Evolutionary conservation across 2,329 filamentous ascomycete genomes (phyloP).

Genomic region (Fusarium tricinctum): DNA sequence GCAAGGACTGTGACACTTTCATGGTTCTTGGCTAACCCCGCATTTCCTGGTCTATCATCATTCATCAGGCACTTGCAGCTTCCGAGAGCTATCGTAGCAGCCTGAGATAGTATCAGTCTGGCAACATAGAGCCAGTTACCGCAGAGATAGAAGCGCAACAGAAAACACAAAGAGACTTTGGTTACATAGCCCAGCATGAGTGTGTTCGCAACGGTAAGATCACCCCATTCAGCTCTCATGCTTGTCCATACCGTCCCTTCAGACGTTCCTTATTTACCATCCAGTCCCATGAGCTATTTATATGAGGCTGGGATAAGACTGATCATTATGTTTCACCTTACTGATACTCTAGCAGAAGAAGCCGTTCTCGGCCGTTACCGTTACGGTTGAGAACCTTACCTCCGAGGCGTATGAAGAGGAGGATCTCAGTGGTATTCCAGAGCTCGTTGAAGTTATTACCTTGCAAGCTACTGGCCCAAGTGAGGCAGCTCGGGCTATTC

Average conservation of each 20-base stretch:
- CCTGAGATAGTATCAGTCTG: conserved; percentile 40
- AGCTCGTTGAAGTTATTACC: conserved; percentile 93
- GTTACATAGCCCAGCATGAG: conserved; percentile 10
- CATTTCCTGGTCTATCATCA: conserved; percentile 20
- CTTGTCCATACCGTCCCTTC: not conserved
- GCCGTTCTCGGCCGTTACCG: conserved; percentile 93
- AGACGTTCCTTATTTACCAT: not conserved
- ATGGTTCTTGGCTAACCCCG: conserved; percentile 8
- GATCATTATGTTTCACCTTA: not conserved
- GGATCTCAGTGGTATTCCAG: conserved; percentile 90
- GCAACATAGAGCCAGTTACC: conserved; percentile 4
- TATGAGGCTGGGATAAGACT: not conserved
- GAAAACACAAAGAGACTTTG: too few species aligned
- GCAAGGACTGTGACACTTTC: not conserved
- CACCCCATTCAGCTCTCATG: not conserved
- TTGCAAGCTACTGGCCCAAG: conserved; percentile 88
- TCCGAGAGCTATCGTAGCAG: conserved; percentile 22
- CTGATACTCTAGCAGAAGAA: conserved; percentile 63
- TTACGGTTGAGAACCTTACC: conserved; percentile 90
- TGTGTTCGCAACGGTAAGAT: conserved; percentile 53
- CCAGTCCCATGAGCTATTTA: conserved; percentile 36
- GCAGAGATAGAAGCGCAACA: not conserved
- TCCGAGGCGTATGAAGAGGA: conserved; percentile 92
- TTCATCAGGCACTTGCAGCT: conserved; percentile 20
- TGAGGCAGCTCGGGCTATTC: conserved; percentile 90